phyloP scores from a whole-genome alignment of 2,329 filamentous ascomycete genomes.

The Amauroascus niger region DNA sequence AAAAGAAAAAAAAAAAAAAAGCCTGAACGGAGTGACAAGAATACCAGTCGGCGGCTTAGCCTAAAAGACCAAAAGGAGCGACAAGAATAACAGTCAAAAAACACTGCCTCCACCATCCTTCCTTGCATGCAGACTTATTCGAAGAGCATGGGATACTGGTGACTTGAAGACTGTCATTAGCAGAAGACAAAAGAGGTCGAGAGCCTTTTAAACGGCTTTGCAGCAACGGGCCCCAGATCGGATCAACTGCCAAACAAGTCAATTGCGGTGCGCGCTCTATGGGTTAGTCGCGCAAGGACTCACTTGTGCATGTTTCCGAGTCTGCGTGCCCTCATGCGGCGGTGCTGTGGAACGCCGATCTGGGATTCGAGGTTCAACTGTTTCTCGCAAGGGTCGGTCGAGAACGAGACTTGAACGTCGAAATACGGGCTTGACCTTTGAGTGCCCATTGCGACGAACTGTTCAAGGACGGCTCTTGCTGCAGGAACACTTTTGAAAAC shows the following conservation, averaged over 20 bases:
- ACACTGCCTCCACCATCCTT: no score
- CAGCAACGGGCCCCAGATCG: background rate
- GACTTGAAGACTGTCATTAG: no score
- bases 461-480: conserved; percentile 28
- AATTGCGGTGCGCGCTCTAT: no score
- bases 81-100: no score
- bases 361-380: conserved; percentile 24
- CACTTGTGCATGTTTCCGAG: background rate
- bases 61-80: no score
- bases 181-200: no score
- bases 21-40: no score
- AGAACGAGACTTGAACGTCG: conserved; percentile 30
- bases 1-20: no score
- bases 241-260: no score
- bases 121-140: no score
- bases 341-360: background rate
- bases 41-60: no score
- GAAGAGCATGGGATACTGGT: no score
- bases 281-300: background rate
- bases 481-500: conserved; percentile 32
- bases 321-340: background rate
- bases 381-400: conserved; percentile 35
- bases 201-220: background rate
- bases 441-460: conserved; percentile 26
- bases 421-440: conserved; percentile 24